Evolutionary conservation across 2,329 filamentous ascomycete genomes (phyloP), one percentile per base, ranked within the genome.

Genomic region (Arthrobotrys entomopaga): DNA sequence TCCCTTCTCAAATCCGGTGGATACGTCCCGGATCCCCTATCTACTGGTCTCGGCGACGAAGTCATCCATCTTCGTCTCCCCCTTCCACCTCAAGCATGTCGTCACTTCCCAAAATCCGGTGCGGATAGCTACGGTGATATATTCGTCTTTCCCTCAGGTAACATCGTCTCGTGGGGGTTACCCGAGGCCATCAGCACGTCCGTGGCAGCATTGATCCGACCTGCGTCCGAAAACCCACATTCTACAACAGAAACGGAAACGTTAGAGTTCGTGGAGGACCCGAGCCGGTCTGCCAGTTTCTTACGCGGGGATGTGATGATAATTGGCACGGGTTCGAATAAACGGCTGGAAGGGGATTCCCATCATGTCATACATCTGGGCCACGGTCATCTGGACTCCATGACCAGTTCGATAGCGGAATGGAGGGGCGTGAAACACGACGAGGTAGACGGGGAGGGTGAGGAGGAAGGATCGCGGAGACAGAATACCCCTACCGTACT

Each of bases 131-230:
- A 88, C 69, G 93, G 93, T 38, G 95, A 99, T 82, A 88, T 98
- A 58, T 98, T 98, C 80, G 89, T 99, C 66, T 99, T 99, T 77
- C 93, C 94, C 7, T 97, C 93, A 0, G 95, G 95, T 10, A 96
- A 93, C 11, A 87, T 98, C 6, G 95, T 98, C 4, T 90, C 92
- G 22, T 99, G 95, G 95, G 91, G 91, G 3, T 85, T 97, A 0
- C 89, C 92, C 0, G 87, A 92, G 74, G 88, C 90, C 67, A 87
- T 92, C 16, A 89, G 93, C 15, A 86, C 85, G 19, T 86, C 86
- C 56, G 83, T 93, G 22, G 89, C 91, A 3, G 91, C 91, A 7
- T 87, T 86, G 66, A 88, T 98, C 11, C 85, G 91, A 19, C 86
- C 88, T 0, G 93, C 94, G 0, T 91, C 93, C 13, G 87, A 91